These are phyloP conservation scores for Eugenia klotzschiana DNA, from an alignment of 441 rosid genomes.

Conservation along the genomic window DNA sequence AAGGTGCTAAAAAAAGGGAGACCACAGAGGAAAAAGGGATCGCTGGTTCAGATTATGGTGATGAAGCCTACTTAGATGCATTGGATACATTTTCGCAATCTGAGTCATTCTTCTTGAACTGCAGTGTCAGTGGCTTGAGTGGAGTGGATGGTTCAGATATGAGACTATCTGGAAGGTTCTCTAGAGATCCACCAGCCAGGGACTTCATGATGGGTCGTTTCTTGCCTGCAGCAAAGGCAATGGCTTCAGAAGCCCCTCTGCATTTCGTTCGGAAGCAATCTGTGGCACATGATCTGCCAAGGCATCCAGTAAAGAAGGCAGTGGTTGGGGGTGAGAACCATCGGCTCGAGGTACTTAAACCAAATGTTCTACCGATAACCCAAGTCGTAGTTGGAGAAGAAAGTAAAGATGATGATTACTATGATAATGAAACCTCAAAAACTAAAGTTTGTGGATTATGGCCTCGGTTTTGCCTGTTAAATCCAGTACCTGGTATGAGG, in stretches of 20 bases:
- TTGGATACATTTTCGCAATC: constrained; percentile 50
- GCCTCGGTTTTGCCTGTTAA: constrained; percentile 27
- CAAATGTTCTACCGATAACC: constrained; percentile 5
- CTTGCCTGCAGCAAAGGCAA: constrained; percentile 88
- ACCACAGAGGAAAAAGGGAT: constrained; percentile 13
- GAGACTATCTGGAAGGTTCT: constrained; percentile 33
- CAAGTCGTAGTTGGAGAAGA: constrained; percentile 16
- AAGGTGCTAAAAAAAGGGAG: constrained; percentile 8
- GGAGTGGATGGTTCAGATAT: constrained; percentile 37
- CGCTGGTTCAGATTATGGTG: constrained; percentile 20
- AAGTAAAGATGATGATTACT: constrained; percentile 25
- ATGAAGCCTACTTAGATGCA: constrained; percentile 45
- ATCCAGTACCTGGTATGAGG: constrained; percentile 46
- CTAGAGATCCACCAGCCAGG: constrained; percentile 32
- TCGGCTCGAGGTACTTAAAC: constrained; percentile 7
- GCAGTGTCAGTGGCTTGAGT: constrained; percentile 63
- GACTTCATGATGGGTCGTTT: constrained; percentile 88
- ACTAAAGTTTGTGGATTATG: constrained; percentile 1
- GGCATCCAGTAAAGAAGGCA: constrained; percentile 9
- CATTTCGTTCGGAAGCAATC: constrained; percentile 30
- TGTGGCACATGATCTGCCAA: constrained; percentile 16
- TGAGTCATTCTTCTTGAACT: constrained; percentile 57
- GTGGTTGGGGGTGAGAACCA: constrained; percentile 9
- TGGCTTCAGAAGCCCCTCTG: constrained; percentile 58
- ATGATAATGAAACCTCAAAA: not conserved